A percentile compares a stretch with the other conserved stretches of the same genome.
These are phyloP conservation scores for Verticillium dahliae DNA, from an alignment of 2,329 filamentous ascomycete species.

Conservation along the genomic window DNA sequence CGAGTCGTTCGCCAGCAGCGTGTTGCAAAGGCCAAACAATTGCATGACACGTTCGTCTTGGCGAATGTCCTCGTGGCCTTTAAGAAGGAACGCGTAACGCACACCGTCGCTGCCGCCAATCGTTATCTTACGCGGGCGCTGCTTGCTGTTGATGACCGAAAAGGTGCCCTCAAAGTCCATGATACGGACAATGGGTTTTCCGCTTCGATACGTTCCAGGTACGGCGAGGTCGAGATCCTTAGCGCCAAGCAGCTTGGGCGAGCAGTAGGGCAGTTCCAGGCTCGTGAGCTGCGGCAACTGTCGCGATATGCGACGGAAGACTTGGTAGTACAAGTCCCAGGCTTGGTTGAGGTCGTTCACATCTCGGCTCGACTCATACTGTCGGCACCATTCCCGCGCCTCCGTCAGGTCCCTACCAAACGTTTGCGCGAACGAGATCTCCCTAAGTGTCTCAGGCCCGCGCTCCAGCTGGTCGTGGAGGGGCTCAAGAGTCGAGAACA, in stretches of 20 bases:
- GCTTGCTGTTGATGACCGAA: conserved; percentile 92
- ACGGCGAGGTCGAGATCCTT: conserved; percentile 86
- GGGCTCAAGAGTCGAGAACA: conserved; percentile 87
- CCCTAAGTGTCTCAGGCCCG: conserved; percentile 85
- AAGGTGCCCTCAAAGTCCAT: conserved; percentile 85
- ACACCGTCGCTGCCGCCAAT: conserved; percentile 84
- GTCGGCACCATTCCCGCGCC: conserved; percentile 90
- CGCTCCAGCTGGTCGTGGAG: conserved; percentile 86
- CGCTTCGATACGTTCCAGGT: conserved; percentile 88
- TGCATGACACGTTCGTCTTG: conserved; percentile 99
- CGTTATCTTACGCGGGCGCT: conserved; percentile 84
- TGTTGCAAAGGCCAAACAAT: conserved; percentile 95
- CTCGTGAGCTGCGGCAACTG: conserved; percentile 90
- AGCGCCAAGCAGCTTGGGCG: conserved; percentile 81
- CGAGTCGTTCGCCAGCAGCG: conserved; percentile 83
- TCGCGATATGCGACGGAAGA: conserved; percentile 90
- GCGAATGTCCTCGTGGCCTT: conserved; percentile 98
- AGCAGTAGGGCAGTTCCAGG: conserved; percentile 93
- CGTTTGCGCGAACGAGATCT: conserved; percentile 95
- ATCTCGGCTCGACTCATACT: conserved; percentile 83
- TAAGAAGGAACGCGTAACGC: conserved; percentile 82
- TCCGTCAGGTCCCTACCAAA: conserved; percentile 94
- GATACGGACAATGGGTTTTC: conserved; percentile 73
- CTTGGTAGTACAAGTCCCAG: conserved; percentile 98
- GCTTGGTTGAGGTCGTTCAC: conserved; percentile 94